Conservation (phyloP, 257 asterid species). For the Henckelia pumila region DNA sequence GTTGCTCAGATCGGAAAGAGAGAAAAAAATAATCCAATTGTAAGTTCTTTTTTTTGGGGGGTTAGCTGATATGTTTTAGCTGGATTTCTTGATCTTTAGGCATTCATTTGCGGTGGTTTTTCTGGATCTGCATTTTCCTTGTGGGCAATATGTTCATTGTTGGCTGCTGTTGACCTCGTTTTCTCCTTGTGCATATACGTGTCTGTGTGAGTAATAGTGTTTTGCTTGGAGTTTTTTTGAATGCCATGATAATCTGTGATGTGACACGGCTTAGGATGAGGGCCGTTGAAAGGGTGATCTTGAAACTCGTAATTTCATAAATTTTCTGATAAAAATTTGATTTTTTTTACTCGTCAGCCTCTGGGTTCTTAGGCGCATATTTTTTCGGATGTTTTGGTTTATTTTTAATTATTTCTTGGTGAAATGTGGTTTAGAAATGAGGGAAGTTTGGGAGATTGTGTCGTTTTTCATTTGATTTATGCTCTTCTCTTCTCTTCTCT, state of each 20-base stretch:
- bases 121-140: constrained; percentile 36
- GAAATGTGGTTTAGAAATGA: neutral
- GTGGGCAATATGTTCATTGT: constrained; percentile 2
- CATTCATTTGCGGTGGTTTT: constrained; percentile 22
- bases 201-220: neutral
- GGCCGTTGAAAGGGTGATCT: neutral
- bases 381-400: neutral
- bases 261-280: constrained; percentile 10
- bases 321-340: neutral
- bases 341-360: neutral
- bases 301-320: too few species aligned
- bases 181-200: neutral
- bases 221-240: neutral
- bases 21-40: constrained; percentile 28
- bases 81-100: neutral
- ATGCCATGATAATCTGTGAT: constrained; percentile 5
- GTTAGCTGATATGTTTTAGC: neutral
- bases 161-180: constrained; percentile 21
- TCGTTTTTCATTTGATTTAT: neutral
- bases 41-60: constrained; percentile 25
- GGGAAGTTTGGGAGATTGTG: neutral
- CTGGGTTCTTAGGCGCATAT: neutral
- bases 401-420: neutral
- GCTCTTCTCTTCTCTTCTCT: neutral
- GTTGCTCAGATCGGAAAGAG: constrained; percentile 38